Conservation (phyloP, 1,284 basidiomycete species). For the Cutaneotrichosporon mucoides region DNA sequence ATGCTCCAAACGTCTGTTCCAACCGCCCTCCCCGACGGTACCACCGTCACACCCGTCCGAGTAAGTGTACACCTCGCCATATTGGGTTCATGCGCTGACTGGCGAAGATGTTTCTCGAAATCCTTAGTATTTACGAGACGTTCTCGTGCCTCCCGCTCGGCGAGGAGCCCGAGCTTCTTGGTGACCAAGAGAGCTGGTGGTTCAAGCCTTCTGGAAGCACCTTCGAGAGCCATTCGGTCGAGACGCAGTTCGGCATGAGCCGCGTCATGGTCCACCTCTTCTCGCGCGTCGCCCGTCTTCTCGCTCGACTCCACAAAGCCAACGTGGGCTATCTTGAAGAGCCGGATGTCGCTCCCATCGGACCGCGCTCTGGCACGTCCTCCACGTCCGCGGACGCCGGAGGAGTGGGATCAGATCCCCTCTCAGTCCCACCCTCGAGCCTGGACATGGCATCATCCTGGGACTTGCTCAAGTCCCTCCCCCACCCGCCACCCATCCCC, state of each 20-base stretch:
- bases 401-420: too few species aligned
- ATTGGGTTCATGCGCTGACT: too few species aligned
- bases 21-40: slow-evolving; percentile 39
- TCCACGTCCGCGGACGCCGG: too few species aligned
- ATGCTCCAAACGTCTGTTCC: slow-evolving; percentile 36
- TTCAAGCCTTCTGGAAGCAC: slow-evolving; percentile 35
- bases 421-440: too few species aligned
- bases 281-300: slow-evolving; percentile 33
- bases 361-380: too few species aligned
- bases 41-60: slow-evolving; percentile 49
- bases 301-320: slow-evolving; percentile 27
- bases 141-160: slow-evolving; percentile 52
- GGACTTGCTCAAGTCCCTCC: too few species aligned
- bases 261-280: slow-evolving; percentile 45
- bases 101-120: slow-evolving; percentile 49
- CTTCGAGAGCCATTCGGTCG: slow-evolving; percentile 51
- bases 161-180: slow-evolving; percentile 50
- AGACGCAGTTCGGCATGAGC: slow-evolving; percentile 55
- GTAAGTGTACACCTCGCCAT: too few species aligned
- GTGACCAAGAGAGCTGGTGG: slow-evolving; percentile 51
- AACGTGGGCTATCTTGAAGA: slow-evolving; percentile 26
- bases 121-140: slow-evolving; percentile 54
- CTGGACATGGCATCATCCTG: too few species aligned
- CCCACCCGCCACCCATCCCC: too few species aligned
- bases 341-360: slow-evolving; percentile 2